phyloP scores from a whole-genome alignment of 345 rosid species.

The Populus deltoides region DNA sequence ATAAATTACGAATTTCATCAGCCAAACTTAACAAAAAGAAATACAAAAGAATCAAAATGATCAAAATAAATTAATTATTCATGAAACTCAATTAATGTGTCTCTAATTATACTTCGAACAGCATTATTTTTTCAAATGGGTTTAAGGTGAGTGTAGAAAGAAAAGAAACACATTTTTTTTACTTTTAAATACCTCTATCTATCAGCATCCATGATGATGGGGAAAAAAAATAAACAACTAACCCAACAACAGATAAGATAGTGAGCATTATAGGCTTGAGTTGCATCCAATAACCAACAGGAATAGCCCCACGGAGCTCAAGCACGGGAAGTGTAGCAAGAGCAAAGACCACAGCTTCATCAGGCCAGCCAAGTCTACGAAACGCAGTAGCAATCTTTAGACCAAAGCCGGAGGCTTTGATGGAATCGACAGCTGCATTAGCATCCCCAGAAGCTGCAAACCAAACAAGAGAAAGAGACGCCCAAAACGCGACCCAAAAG shows the following conservation, averaged over 20 bases:
- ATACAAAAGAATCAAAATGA: not conserved
- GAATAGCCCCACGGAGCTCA: slow-evolving; percentile 96
- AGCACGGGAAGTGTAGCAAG: slow-evolving; percentile 87
- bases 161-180: not conserved
- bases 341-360: slow-evolving; percentile 80
- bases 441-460: slow-evolving; percentile 76
- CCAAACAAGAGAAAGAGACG: slow-evolving; percentile 73
- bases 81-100: not conserved
- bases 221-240: slow-evolving; percentile 30
- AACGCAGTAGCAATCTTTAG: slow-evolving; percentile 59
- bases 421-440: slow-evolving; percentile 77
- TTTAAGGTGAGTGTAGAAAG: not conserved
- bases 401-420: slow-evolving; percentile 77
- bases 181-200: not conserved
- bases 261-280: slow-evolving; percentile 62
- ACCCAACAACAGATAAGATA: slow-evolving; percentile 67
- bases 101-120: not conserved
- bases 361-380: slow-evolving; percentile 74
- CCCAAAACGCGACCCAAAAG: slow-evolving; percentile 64
- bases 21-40: not conserved
- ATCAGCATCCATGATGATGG: not conserved
- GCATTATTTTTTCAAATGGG: slow-evolving; percentile 7
- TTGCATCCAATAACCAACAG: slow-evolving; percentile 97
- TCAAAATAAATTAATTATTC: no score
- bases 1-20: not conserved